Base-by-base conservation (phyloP, 148 eudicot genomes). In the Silene conica region DNA sequence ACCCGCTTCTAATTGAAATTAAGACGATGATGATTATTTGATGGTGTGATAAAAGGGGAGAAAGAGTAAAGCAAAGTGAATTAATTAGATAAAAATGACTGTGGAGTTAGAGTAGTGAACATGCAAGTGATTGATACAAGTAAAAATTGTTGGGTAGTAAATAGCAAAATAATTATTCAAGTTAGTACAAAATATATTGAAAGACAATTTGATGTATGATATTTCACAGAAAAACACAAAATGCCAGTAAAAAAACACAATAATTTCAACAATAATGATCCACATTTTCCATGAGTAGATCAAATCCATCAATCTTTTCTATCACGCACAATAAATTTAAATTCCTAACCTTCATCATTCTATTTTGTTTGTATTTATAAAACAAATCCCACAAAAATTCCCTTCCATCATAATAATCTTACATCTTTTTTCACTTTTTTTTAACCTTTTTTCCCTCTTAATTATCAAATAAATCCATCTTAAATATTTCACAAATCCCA, bases 221-320 rank as follows among this genome's bases (percentile, higher is more conserved):
- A 52, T 56, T 31, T 7, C 25, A 72, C 15, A 45, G 57, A 76
- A 76, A 69, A 6, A 76, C 73, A 76, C 67, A 70, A 25, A 57
- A 31, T 34, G 46, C 19, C 21, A 65, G 26, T 18, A 55, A 16
- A 34, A 75, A 69, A 76, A 23, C 62, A 76, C 56, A 76, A 76
- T 69, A 69, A 76, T 69, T 76, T 69, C 67, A 26, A 69, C 74
- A 76, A 69, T 76, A 76, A 69, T 76, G 74, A 71, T 71, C 74
- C 58, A 56, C 63, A 71, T n/a, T 75, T 59, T 14, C 34, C 41
- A 69, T 21, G 34, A 61, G 67, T 62, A 43, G 54, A 68, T 76
- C 79, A 73, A 78, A 78, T 70, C 77, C 81, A 78, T 78, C 81
- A 72, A 72, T 77, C 80, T 14, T 69, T 11, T 69, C 72, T 52